A percentile compares a stretch with the other conserved stretches of the same genome.
Evolutionary conservation across 140 eudicot species (phyloP).

Genomic region (Erigeron philadelphicus): DNA sequence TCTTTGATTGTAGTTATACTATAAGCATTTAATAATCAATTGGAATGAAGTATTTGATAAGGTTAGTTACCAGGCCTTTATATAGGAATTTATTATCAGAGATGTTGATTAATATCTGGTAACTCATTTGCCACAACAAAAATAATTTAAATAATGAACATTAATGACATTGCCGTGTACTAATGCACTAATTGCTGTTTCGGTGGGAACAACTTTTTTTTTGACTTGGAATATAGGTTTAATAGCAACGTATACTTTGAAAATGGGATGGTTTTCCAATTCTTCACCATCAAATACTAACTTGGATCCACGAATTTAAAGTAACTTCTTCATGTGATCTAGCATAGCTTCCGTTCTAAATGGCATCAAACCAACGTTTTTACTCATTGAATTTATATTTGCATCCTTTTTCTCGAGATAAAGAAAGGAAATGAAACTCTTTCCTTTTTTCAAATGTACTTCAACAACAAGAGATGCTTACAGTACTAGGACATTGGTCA

Average conservation of each 20-base stretch:
- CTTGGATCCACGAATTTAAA: slow-evolving; percentile 75
- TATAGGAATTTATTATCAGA: no score
- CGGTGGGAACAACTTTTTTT: no score
- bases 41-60: no score
- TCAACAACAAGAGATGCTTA: slow-evolving; percentile 27
- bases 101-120: no score
- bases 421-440: neutral
- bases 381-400: neutral
- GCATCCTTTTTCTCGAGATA: no score
- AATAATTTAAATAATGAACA: no score
- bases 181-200: no score
- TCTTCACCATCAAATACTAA: slow-evolving; percentile 76
- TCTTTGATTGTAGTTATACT: no score
- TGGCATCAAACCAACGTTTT: slow-evolving; percentile 30
- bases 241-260: slow-evolving; percentile 73
- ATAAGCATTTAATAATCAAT: no score
- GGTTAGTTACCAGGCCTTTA: no score
- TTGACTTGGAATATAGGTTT: slow-evolving; percentile 43
- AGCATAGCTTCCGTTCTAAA: slow-evolving; percentile 83
- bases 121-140: no score
- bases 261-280: slow-evolving; percentile 81
- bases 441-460: neutral
- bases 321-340: slow-evolving; percentile 65
- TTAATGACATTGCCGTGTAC: no score
- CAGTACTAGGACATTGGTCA: slow-evolving; percentile 91